A percentile compares a stretch with the other conserved stretches of the same genome.
These are phyloP conservation scores for Globisporangium nagaii DNA, from an alignment of 352 stramenopile species.

Conservation along the genomic window DNA sequence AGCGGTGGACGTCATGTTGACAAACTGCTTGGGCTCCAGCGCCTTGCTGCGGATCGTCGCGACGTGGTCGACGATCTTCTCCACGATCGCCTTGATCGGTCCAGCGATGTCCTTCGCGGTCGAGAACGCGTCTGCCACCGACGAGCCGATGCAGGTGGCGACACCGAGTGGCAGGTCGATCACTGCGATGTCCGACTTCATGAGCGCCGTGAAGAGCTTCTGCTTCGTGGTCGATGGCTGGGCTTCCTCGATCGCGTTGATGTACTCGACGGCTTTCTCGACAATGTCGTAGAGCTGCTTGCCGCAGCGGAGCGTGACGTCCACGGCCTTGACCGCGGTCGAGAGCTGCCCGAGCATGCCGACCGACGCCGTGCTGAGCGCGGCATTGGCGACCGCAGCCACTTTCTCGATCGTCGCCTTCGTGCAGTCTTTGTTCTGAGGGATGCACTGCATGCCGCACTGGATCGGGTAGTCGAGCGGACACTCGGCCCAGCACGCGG, in stretches of 20 bases:
- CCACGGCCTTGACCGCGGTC: conserved; percentile 29
- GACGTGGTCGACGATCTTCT: conserved; percentile 23
- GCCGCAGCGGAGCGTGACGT: conserved; percentile 30
- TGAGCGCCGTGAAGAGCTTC: conserved; percentile 34
- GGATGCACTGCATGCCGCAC: conserved; percentile 59
- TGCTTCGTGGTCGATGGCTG: conserved; percentile 27
- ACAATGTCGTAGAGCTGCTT: conserved; percentile 36
- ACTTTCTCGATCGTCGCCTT: conserved; percentile 46
- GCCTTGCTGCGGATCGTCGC: conserved; percentile 32
- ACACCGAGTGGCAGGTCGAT: conserved; percentile 42
- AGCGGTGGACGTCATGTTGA: conserved; percentile 17
- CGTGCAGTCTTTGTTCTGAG: conserved; percentile 58
- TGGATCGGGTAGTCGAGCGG: conserved; percentile 46
- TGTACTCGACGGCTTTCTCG: conserved; percentile 32
- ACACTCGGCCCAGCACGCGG: conserved; percentile 54
- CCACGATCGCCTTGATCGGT: conserved; percentile 4
- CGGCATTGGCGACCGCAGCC: conserved; percentile 34
- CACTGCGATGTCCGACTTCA: conserved; percentile 43
- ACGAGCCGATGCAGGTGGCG: conserved; percentile 28
- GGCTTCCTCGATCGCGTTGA: conserved; percentile 21
- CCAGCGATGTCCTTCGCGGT: no score
- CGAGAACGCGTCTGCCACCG: no score
- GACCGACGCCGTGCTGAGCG: conserved; percentile 37
- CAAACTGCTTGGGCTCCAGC: conserved; percentile 17
- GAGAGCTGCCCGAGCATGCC: conserved; percentile 25